Conservation (phyloP, 495 filamentous ascomycete species). For the Penicillium ucsense region DNA sequence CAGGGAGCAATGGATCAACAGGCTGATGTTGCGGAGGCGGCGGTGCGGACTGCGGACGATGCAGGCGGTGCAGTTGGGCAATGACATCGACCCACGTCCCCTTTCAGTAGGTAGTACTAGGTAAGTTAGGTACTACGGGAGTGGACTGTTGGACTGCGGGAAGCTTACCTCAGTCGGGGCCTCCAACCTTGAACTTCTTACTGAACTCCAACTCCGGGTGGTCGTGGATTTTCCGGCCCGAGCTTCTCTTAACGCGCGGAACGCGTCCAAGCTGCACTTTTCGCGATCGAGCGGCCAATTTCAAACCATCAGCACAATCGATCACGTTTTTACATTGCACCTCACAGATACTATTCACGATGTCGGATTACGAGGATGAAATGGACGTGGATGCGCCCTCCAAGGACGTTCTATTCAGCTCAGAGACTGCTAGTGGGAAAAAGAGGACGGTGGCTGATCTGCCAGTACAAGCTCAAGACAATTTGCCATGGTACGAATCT, state of each 20-base stretch:
- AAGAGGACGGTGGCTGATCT: conserved; percentile 89
- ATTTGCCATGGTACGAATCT: conserved; percentile 68
- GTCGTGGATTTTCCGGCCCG: conserved; percentile 32
- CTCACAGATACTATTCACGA: conserved; percentile 24
- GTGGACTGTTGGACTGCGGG: too few species aligned
- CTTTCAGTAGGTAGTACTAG: too few species aligned
- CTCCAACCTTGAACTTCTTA: too few species aligned
- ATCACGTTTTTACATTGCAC: too few species aligned
- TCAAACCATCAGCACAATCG: too few species aligned
- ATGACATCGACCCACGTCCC: conserved; percentile 28
- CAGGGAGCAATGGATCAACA: conserved; percentile 1
- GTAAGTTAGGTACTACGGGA: too few species aligned
- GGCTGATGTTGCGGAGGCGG: conserved; percentile 8
- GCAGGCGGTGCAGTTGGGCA: conserved; percentile 19
- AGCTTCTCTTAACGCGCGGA: conserved; percentile 37
- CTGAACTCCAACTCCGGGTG: too few species aligned
- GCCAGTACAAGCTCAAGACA: conserved; percentile 88
- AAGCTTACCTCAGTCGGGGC: too few species aligned
- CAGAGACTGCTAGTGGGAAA: conserved; percentile 57
- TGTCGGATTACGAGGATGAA: conserved; percentile 90
- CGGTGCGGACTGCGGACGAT: conserved; percentile 12
- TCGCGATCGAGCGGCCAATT: not conserved
- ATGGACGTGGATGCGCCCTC: conserved; percentile 69
- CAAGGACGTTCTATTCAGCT: conserved; percentile 46
- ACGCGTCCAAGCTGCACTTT: conserved; percentile 24